Evolutionary conservation across 306 rosid genomes (phyloP).

Genomic region (Medicago ruthenica): DNA sequence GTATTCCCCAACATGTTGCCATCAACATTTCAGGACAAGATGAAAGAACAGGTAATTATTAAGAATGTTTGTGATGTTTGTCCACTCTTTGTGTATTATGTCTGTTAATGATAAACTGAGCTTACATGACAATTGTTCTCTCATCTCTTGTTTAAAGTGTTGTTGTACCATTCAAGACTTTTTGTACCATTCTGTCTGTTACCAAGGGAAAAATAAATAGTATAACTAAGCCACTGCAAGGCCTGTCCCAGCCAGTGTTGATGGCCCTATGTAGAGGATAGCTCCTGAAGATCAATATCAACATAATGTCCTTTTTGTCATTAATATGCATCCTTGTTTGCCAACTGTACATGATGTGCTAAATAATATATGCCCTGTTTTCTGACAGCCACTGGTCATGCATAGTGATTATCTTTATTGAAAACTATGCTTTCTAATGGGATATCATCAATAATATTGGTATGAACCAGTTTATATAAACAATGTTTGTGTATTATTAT

Average conservation of each 20-base stretch:
- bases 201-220: conserved; percentile 26
- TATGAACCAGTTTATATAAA: conserved; percentile 4
- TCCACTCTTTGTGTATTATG: conserved; percentile 23
- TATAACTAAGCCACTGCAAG: conserved; percentile 26
- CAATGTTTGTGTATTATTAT: neutral
- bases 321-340: conserved; percentile 12
- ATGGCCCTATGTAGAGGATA: conserved; percentile 24
- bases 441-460: conserved; percentile 28
- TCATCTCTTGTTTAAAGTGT: conserved; percentile 5
- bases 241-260: conserved; percentile 6
- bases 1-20: conserved; percentile 97
- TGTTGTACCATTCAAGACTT: neutral
- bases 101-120: conserved; percentile 31
- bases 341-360: conserved; percentile 15
- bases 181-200: conserved; percentile 33
- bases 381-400: conserved; percentile 29
- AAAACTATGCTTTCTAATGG: neutral
- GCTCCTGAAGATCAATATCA: conserved; percentile 23
- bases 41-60: conserved; percentile 84
- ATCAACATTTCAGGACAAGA: conserved; percentile 92
- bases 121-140: conserved; percentile 9
- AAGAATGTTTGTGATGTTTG: conserved; percentile 15
- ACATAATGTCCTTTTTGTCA: conserved; percentile 15
- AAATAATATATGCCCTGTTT: conserved; percentile 3
- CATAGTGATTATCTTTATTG: conserved; percentile 9